Evolutionary conservation across 352 stramenopile species (phyloP).

Genomic region (Phytopythium chamaehyphon): DNA sequence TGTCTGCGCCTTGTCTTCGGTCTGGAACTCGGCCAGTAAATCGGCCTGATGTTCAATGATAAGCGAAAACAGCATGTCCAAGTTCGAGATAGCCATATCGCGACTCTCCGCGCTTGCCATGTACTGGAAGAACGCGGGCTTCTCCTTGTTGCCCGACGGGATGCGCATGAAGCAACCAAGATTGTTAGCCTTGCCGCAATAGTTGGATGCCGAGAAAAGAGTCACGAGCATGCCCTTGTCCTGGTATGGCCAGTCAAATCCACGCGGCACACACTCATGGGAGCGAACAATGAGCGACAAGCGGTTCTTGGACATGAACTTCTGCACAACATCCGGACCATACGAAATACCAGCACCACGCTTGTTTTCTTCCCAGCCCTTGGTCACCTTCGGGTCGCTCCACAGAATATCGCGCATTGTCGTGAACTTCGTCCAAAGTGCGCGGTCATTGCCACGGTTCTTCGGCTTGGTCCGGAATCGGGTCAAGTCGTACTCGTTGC

Average conservation of each 20-base stretch:
- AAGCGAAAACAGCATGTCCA: conserved; percentile 83
- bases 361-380: conserved; percentile 78
- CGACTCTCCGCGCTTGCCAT: conserved; percentile 79
- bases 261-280: conserved; percentile 79
- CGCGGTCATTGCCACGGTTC: conserved; percentile 37
- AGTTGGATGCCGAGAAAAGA: conserved; percentile 86
- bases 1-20: conserved; percentile 34
- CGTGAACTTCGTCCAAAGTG: conserved; percentile 57
- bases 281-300: conserved; percentile 78
- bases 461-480: conserved; percentile 64
- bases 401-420: conserved; percentile 80
- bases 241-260: conserved; percentile 76
- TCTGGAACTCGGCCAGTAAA: conserved; percentile 57
- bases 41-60: conserved; percentile 73
- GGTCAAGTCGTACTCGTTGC: conserved; percentile 70
- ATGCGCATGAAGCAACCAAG: conserved; percentile 85
- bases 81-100: conserved; percentile 76
- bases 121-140: conserved; percentile 86
- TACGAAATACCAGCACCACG: conserved; percentile 77
- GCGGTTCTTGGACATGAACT: conserved; percentile 86
- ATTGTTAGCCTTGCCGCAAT: conserved; percentile 84
- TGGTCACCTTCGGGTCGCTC: conserved; percentile 66
- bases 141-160: conserved; percentile 52
- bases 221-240: conserved; percentile 86
- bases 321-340: conserved; percentile 71